These are phyloP conservation scores for Candida smagusa DNA, from an alignment of 1,139 yeast species.

Conservation along the genomic window DNA sequence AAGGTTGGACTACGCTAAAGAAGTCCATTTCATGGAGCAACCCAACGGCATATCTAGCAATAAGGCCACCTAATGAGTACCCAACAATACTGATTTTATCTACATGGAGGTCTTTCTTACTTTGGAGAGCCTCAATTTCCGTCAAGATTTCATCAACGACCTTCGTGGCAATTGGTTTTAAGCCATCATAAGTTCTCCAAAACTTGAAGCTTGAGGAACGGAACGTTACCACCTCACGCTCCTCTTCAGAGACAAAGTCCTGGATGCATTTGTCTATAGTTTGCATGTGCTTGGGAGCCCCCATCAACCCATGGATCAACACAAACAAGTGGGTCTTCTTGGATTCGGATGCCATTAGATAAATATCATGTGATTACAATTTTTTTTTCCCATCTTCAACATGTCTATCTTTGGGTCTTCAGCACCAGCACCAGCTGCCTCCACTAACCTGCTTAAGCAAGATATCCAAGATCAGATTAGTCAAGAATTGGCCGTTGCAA, in stretches of 20 bases:
- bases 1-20: constrained; percentile 60
- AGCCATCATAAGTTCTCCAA: constrained; percentile 84
- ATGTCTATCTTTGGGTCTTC: constrained; percentile 36
- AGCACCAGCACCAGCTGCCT: constrained; percentile 16
- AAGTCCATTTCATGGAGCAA: constrained; percentile 50
- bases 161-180: constrained; percentile 66
- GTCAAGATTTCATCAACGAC: constrained; percentile 60
- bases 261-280: constrained; percentile 54
- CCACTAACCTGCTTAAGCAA: constrained; percentile 38
- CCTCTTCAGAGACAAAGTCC: constrained; percentile 30
- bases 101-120: constrained; percentile 34
- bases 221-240: constrained; percentile 51
- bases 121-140: constrained; percentile 50
- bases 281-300: constrained; percentile 71
- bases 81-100: constrained; percentile 42
- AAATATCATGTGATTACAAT: background rate
- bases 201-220: constrained; percentile 70
- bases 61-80: constrained; percentile 43
- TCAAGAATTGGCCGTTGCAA: constrained; percentile 83
- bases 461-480: constrained; percentile 70
- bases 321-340: constrained; percentile 61
- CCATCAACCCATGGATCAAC: constrained; percentile 88
- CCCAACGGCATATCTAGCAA: constrained; percentile 67
- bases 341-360: background rate
- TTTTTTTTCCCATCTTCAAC: constrained; percentile 2